Evolutionary conservation across 2,329 filamentous ascomycete species (phyloP).

Genomic region (Talaromyces marneffei): DNA sequence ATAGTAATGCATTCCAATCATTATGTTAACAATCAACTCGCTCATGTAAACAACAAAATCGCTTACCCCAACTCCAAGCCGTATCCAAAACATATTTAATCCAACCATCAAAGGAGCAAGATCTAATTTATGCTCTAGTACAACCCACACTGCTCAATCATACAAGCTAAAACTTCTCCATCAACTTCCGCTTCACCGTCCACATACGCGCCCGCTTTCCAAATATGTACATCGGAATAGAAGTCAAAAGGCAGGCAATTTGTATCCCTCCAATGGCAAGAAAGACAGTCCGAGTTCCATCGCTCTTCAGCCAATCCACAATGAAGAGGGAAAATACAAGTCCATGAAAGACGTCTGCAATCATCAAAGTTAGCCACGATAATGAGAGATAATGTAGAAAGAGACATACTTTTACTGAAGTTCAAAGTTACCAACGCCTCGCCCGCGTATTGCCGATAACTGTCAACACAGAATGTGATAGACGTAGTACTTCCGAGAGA

Average conservation of each 20-base stretch:
- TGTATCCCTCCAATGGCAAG: constrained; percentile 82
- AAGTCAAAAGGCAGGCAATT: constrained; percentile 63
- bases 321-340: constrained; percentile 86
- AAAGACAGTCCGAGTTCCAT: constrained; percentile 73
- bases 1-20: too few relatives aligned
- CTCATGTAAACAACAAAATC: background rate
- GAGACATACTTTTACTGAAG: constrained; percentile 66
- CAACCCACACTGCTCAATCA: background rate
- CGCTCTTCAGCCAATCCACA: constrained; percentile 69
- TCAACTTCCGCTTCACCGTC: constrained; percentile 79
- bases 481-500: constrained; percentile 82
- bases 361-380: constrained; percentile 26
- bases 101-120: background rate
- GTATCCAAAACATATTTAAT: background rate
- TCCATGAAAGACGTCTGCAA: constrained; percentile 68
- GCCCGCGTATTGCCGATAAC: constrained; percentile 85
- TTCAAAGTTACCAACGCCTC: constrained; percentile 93
- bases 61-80: background rate
- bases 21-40: background rate
- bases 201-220: constrained; percentile 90
- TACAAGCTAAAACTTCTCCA: constrained; percentile 63
- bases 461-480: constrained; percentile 92
- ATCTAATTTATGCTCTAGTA: background rate
- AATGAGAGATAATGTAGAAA: constrained; percentile 28
- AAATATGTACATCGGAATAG: constrained; percentile 90